Base-by-base conservation (phyloP, 495 filamentous ascomycete genomes). In the Penicillium canariense region DNA sequence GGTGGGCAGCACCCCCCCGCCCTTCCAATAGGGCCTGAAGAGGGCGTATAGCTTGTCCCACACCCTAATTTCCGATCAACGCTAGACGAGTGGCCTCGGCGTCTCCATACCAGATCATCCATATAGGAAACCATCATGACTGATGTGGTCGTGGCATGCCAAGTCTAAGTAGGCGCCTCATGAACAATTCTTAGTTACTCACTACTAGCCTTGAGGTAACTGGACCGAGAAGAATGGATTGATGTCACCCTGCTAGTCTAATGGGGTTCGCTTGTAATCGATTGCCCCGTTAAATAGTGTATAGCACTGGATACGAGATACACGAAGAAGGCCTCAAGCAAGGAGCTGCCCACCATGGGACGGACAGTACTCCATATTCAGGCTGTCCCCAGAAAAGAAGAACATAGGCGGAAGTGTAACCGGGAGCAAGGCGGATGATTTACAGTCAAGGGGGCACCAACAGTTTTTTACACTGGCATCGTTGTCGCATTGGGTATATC, bases 401-500 rank as follows among this genome's bases (percentile, higher is more conserved):
- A n/a, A n/a, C n/a, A n/a, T n/a, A n/a, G n/a, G n/a, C n/a, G n/a
- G n/a, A n/a, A n/a, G n/a, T n/a, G n/a, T n/a, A n/a, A n/a, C n/a
- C n/a, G n/a, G n/a, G 38, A 42, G 38, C 43, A 48, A 17, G 5
- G 10, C 3, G 18, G 23, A 22, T 20, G 7, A 50, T 38, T 50
- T 39, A 50, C 31, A 50, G 18, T 27, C 25, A 38, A 25, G 18
- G 32, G 34, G 23, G 32, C 48, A 27, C 38, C 5, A 25, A 49
- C 0, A 30, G 11, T 22, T 23, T 27, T 32, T 14, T 8, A 23
- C 22, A 42, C 22, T 20, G 49, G 18, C 38, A 32, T 35, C 52
- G 31, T 58, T 27, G 64, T 56, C 64, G 64, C 64, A 52, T 49
- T 67, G 61, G 64, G 61, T 54, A 48, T 30, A 56, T 30, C 31